Base-by-base conservation (phyloP, 805 yeast genomes). In the Nakazawaea wyomingensis region DNA sequence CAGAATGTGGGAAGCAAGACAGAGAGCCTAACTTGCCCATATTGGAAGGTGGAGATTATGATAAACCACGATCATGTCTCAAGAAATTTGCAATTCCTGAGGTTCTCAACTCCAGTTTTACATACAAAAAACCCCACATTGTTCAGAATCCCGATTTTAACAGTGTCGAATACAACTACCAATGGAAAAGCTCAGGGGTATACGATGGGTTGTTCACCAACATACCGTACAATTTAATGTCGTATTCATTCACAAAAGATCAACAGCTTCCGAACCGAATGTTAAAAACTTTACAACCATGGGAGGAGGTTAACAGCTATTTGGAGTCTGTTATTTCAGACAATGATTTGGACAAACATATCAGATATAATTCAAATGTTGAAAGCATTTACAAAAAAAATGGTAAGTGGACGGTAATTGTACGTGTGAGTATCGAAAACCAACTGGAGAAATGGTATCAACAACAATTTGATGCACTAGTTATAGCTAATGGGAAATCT, bases 391-490 rank as follows among this genome's bases (percentile, higher is more conserved):
- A 42, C 31, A 57, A 58, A 39, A 46, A 43, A 18, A 50, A 38
- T 5, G 60, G 55, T 2, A 62, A 66, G 48, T 68, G 74, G 74
- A 47, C 48, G 3, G 43, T 66, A 13, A 53, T 55, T 19, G 59
- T 62, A 3, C 37, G 31, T 24, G 39, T 20, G 8, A 57, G 54
- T 16, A 9, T 3, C 8, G 11, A 24, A 11, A 26, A 22, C 4
- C 22, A 31, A 5, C 37, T 32, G 17, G 21, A 41, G 5, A 55
- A 53, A 42, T 70, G 74, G 74, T 69, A 68, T 48, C 51, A 44
- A 37, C 69, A 69, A 50, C 48, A 52, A 28, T 69, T 66, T 48
- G 76, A 70, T 54, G 74, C 66, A 2, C 60, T 71, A 11, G 61
- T 69, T 5, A 50, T 64, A 28, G 63, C 71, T 10, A 57, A 58